Evolutionary conservation across 129 eudicot species (phyloP).

Genomic region (Deinandra increscens): DNA sequence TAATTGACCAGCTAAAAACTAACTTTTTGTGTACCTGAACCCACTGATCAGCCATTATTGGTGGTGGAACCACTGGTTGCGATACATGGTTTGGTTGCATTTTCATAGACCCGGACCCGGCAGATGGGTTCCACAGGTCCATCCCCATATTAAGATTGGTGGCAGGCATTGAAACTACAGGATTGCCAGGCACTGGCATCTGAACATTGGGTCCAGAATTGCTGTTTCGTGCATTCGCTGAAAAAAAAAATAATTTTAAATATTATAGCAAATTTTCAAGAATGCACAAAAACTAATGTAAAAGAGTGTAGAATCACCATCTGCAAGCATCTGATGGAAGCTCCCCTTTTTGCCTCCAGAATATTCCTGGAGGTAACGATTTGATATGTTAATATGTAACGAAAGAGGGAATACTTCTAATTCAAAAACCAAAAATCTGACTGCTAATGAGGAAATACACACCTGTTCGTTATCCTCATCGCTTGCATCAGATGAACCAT

Average conservation of each 20-base stretch:
- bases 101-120: constrained; percentile 56
- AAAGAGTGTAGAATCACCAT: constrained; percentile 48
- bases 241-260: constrained; percentile 19
- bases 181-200: constrained; percentile 60
- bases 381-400: not conserved
- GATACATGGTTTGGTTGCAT: constrained; percentile 39
- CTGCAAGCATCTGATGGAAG: constrained; percentile 87
- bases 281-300: not conserved
- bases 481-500: constrained; percentile 78
- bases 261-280: not conserved
- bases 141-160: constrained; percentile 79
- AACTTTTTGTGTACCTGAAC: constrained; percentile 45
- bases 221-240: constrained; percentile 59
- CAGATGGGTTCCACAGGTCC: constrained; percentile 79
- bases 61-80: constrained; percentile 21
- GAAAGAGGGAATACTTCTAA: not conserved
- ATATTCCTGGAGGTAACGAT: constrained; percentile 41
- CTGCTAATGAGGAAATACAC: constrained; percentile 17
- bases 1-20: not conserved
- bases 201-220: constrained; percentile 39
- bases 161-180: constrained; percentile 55
- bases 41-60: constrained; percentile 65
- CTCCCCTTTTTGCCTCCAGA: constrained; percentile 78
- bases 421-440: not conserved
- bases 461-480: constrained; percentile 65